phyloP scores from a whole-genome alignment of 23 red algal genomes.

The Gracilaria domingensis region DNA sequence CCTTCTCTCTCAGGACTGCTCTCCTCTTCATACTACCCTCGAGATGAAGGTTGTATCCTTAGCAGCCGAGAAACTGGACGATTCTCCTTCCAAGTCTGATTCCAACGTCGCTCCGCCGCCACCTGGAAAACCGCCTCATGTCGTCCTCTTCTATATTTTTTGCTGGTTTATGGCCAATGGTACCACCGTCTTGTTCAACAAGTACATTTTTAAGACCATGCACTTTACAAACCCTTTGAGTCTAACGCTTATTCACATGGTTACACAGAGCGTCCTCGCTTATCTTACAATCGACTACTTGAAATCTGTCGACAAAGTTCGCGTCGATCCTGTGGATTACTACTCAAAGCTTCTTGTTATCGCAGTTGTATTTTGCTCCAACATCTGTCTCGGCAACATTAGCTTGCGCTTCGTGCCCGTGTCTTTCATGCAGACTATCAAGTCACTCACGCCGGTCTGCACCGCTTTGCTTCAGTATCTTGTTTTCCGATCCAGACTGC shows the following conservation, averaged over 20 bases:
- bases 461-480: constrained; percentile 80
- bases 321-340: constrained; percentile 66
- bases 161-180: constrained; percentile 83
- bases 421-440: constrained; percentile 92
- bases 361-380: constrained; percentile 75
- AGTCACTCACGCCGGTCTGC: constrained; percentile 76
- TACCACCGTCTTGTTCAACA: constrained; percentile 89
- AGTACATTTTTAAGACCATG: constrained; percentile 81
- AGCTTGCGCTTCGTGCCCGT: constrained; percentile 82
- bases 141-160: constrained; percentile 70
- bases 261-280: constrained; percentile 63
- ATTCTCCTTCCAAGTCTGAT: constrained; percentile 10
- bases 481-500: constrained; percentile 71
- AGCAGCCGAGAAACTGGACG: not conserved
- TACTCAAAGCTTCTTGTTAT: constrained; percentile 79
- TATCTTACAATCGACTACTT: constrained; percentile 78
- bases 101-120: constrained; percentile 22
- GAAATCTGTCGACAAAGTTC: constrained; percentile 68
- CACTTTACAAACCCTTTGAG: constrained; percentile 74
- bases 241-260: constrained; percentile 88
- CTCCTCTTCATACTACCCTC: not conserved
- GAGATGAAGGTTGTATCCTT: constrained; percentile 38
- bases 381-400: constrained; percentile 88
- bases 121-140: constrained; percentile 45
- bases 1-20: not conserved